A percentile compares a stretch with the other conserved stretches of the same genome.
Evolutionary conservation across 306 rosid genomes (phyloP).

Genomic region (Benincasa hispida): DNA sequence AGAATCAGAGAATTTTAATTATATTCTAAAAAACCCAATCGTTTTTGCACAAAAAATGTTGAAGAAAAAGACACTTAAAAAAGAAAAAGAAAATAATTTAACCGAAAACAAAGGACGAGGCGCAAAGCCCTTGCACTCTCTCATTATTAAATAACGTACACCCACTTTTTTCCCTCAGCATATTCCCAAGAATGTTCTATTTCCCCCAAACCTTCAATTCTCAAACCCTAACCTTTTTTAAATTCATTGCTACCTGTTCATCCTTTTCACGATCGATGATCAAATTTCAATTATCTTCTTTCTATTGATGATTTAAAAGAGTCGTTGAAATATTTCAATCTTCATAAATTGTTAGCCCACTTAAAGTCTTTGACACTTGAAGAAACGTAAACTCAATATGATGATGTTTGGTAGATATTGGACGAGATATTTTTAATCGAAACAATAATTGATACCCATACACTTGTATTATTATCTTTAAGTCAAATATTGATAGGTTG

Average conservation of each 20-base stretch:
- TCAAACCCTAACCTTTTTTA: neutral
- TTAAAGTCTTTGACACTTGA: neutral
- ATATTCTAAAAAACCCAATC: neutral
- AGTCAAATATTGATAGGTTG: neutral
- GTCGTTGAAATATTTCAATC: neutral
- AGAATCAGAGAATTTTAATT: neutral
- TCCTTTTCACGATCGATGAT: neutral
- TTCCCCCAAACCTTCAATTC: neutral
- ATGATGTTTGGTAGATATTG: neutral
- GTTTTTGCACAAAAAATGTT: neutral
- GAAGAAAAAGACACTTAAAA: neutral
- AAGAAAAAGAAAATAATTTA: neutral
- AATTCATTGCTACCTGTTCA: neutral
- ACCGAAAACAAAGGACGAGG: constrained; percentile 34
- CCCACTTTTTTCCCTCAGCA: constrained; percentile 16
- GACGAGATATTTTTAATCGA: neutral
- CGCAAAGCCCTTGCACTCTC: constrained; percentile 38
- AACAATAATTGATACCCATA: neutral
- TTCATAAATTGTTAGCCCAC: neutral
- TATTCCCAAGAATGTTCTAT: constrained; percentile 56
- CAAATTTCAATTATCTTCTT: neutral
- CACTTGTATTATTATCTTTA: neutral
- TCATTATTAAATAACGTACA: constrained; percentile 6
- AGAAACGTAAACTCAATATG: neutral
- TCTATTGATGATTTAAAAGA: neutral